Evolutionary conservation across 2,329 filamentous ascomycete species (phyloP), one percentile per base, ranked within the genome.

Genomic region (Mycosphaerella sp.): DNA sequence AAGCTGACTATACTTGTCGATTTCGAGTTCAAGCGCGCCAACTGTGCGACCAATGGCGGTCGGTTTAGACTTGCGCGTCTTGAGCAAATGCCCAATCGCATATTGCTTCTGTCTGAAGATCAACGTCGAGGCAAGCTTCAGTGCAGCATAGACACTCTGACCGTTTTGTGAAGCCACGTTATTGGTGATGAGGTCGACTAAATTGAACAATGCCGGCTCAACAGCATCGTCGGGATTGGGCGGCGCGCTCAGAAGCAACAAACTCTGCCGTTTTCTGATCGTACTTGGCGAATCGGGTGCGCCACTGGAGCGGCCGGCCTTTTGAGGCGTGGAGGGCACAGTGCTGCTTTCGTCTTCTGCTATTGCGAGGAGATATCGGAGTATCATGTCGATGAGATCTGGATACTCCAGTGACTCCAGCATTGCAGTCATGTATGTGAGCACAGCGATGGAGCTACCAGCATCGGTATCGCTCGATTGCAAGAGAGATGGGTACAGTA

Each of bases 381-480:
- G 80, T 50, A 97, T 93, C 56, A 95, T 85, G 62, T 95, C 88
- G 55, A 96, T 89, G 75, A 98, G 86, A 66, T 97, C 91, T 6
- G 89, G 88, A 68, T 97, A 90, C 59, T 96, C 89, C 11, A 98
- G 78, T 0, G 89, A 87, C 69, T 96, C 91, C 5, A 98, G 79
- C 52, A 97, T 95, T 41, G 88, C 86, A 54, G 87, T 86, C 36
- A 98, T 78, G 69, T 98, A 97, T 1, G 91, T 96, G 59, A 97
- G 78, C 10, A 98, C 93, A 3, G 93, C 93, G 21, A 97, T 90
- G 0, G 93, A 95, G 6, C 93, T 98, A 51, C 93, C 93, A 61
- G 92, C 93, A 71, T 97, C 92, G 39, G 95, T 87, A 73, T 98
- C 93, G 1, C 93, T 97, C 8, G 93, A 98, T 71, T 98, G 92